These are phyloP conservation scores for Cladophialophora carrionii DNA, from an alignment of 2,329 filamentous ascomycete species.

Conservation along the genomic window DNA sequence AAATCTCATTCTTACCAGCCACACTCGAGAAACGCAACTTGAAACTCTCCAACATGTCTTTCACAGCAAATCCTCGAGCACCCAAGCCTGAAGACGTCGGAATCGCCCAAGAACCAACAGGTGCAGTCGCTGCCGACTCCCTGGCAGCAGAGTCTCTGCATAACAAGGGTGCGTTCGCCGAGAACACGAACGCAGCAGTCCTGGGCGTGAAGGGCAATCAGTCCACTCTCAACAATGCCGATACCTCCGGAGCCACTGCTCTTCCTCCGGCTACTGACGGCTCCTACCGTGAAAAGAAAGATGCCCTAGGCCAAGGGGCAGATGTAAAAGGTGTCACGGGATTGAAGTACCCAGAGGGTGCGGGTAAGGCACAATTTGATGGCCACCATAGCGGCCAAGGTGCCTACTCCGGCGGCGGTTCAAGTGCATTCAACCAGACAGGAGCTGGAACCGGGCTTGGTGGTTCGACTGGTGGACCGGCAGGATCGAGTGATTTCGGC, in stretches of 20 bases:
- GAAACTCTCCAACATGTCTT: constrained; percentile 27
- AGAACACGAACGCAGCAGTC: constrained; percentile 60
- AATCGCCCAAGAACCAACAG: constrained; percentile 65
- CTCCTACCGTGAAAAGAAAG: constrained; percentile 50
- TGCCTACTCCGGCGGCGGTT: constrained; percentile 42
- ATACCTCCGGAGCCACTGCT: constrained; percentile 57
- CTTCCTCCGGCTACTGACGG: constrained; percentile 55
- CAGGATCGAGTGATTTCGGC: constrained; percentile 27
- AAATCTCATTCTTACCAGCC: not conserved
- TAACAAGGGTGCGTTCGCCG: constrained; percentile 62
- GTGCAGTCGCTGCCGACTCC: constrained; percentile 68
- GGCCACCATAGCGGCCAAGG: constrained; percentile 45
- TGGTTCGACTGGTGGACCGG: constrained; percentile 6
- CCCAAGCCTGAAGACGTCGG: constrained; percentile 54
- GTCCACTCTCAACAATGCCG: constrained; percentile 60
- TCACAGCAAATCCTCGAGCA: constrained; percentile 31
- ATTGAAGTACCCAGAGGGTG: constrained; percentile 45
- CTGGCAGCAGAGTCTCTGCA: constrained; percentile 74
- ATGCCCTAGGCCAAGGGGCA: constrained; percentile 49
- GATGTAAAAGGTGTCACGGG: constrained; percentile 43
- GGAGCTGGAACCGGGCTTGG: constrained; percentile 33
- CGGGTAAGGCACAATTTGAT: constrained; percentile 47
- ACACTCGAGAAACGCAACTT: constrained; percentile 1
- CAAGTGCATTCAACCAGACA: constrained; percentile 29
- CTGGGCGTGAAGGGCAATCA: constrained; percentile 55